Conservation (phyloP, 306 rosid genomes). For the Cyamopsis tetragonoloba region DNA sequence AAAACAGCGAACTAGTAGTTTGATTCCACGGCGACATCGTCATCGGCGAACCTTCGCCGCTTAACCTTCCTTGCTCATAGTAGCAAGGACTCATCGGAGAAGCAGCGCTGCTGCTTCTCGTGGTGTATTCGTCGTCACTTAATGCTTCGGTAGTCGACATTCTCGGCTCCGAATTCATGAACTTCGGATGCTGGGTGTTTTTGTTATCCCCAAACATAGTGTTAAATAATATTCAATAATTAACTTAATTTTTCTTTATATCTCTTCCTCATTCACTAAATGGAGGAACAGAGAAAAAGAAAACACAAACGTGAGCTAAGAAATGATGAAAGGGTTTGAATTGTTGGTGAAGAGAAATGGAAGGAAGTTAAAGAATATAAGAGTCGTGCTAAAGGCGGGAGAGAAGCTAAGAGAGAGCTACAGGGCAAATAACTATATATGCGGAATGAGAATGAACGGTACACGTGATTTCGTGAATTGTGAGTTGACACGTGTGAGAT, state of each 20-base stretch:
- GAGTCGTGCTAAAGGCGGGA: not conserved
- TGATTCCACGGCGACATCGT: conserved; percentile 80
- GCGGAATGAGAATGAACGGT: conserved; percentile 15
- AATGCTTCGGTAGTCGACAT: conserved; percentile 9
- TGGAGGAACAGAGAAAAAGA: not conserved
- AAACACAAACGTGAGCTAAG: not conserved
- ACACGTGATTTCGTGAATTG: not conserved
- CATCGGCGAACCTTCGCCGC: conserved; percentile 74
- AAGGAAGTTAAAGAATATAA: not conserved
- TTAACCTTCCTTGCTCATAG: conserved; percentile 42
- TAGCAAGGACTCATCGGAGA: conserved; percentile 25
- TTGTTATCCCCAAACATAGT: too few relatives aligned
- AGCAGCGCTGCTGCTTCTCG: conserved; percentile 46
- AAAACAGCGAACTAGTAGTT: conserved; percentile 28
- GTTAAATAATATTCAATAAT: too few relatives aligned
- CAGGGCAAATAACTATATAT: conserved; percentile 15
- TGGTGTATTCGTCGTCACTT: conserved; percentile 36
- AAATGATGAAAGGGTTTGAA: not conserved
- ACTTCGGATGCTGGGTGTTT: conserved; percentile 19
- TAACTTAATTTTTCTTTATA: too few relatives aligned
- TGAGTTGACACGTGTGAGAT: conserved; percentile 39
- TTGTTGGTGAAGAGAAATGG: conserved; percentile 19
- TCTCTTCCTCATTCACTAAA: conserved; percentile 13
- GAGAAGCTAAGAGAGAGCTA: conserved; percentile 39
- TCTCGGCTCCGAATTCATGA: conserved; percentile 40